These are phyloP conservation scores for Elongisporangium anandrum DNA, from an alignment of 352 stramenopile species.

Conservation along the genomic window DNA sequence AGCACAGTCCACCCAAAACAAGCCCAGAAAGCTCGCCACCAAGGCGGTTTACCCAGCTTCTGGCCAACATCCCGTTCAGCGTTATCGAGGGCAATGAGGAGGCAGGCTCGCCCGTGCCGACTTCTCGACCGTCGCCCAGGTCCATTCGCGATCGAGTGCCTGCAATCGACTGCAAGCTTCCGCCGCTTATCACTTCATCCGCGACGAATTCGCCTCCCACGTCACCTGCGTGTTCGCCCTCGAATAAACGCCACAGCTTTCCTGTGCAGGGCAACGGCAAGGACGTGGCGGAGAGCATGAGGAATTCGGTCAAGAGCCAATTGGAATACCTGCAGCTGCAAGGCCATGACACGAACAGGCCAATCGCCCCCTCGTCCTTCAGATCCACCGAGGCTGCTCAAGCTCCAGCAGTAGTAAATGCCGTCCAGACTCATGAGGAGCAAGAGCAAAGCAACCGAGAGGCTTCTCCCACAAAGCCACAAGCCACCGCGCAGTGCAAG, in stretches of 20 bases:
- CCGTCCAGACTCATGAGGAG: neutral
- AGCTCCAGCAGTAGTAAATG: neutral
- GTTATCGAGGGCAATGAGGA: neutral
- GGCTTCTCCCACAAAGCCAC: neutral
- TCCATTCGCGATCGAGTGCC: neutral
- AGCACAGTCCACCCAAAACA: neutral
- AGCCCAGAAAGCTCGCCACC: neutral
- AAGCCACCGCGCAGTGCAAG: neutral
- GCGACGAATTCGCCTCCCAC: neutral
- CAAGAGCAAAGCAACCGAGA: neutral
- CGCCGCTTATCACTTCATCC: neutral
- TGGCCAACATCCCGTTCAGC: neutral
- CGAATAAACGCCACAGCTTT: neutral
- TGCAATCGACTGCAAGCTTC: neutral
- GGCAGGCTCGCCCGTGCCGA: neutral
- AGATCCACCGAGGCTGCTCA: neutral
- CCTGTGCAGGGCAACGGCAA: neutral
- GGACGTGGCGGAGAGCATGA: neutral
- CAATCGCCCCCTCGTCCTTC: neutral
- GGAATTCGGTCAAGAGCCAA: neutral
- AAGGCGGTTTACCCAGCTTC: neutral
- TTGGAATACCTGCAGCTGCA: neutral
- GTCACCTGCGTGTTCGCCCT: neutral
- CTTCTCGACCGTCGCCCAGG: neutral
- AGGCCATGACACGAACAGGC: neutral